Conservation (phyloP, 1,284 basidiomycete species). For the Sanghuangporus baumii region DNA sequence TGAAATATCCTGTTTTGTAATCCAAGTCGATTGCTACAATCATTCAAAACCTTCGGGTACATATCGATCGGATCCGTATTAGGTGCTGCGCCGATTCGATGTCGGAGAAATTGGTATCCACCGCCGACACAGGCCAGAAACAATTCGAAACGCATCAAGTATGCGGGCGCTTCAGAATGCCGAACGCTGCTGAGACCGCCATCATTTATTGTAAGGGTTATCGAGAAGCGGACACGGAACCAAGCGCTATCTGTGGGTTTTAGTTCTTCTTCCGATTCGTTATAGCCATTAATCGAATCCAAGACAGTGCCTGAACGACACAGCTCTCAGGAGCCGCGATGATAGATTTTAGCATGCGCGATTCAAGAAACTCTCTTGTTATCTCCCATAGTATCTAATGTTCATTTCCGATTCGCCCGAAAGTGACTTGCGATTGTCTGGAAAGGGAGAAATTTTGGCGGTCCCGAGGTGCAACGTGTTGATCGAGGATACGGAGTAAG, state of each 20-base stretch:
- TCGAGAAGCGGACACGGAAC: neutral
- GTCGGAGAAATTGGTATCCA: no score
- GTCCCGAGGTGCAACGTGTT: neutral
- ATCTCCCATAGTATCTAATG: neutral
- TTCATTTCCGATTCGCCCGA: neutral
- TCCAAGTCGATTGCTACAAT: neutral
- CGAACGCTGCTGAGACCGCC: neutral
- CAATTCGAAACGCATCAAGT: no score
- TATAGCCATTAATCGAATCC: neutral
- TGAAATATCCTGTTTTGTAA: neutral
- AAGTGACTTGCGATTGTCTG: neutral
- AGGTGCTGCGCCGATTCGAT: no score
- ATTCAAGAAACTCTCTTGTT: neutral
- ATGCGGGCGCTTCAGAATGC: no score
- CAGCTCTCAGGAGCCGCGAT: constrained; percentile 1
- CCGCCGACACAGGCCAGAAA: no score
- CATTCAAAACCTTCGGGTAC: neutral
- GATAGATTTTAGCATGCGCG: neutral
- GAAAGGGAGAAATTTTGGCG: neutral
- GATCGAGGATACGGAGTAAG: neutral
- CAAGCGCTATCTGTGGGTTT: no score
- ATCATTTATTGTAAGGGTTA: neutral
- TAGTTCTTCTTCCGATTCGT: no score
- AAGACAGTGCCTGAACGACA: neutral
- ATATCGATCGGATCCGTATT: no score